Evolutionary conservation across 2,329 filamentous ascomycete species (phyloP), one percentile per base, ranked within the genome.

Genomic region (Trichophyton mentagrophytes): DNA sequence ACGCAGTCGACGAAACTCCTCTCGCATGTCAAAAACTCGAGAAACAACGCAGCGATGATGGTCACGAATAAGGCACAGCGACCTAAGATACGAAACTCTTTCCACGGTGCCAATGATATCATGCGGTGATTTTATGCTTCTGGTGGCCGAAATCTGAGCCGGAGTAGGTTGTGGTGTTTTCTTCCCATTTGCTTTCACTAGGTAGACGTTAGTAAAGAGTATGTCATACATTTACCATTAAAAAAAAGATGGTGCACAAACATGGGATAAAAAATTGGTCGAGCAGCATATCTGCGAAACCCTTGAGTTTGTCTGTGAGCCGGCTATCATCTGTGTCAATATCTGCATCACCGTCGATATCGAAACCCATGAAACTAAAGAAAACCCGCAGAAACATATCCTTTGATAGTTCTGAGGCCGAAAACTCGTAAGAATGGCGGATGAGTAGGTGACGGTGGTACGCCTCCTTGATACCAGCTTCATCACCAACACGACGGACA

Each of bases 11-110:
- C n/a, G 57, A 25, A 42, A 22, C 58, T 62, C 63, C 57, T 67
- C 62, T 30, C 61, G 55, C 20, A 17, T 9, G 49, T 66, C 64
- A 44, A 67, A 67, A 33, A 20, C 55, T 38, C 61, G 60, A 47
- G 63, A 65, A 8, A 66, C 62, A 3, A 66, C 65, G 60, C 65
- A 66, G 20, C 64, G 63, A 59, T 66, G 60, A 46, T 25, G 62
- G 57, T 66, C 64, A 49, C 63, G 61, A 20, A 61, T 36, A 25
- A 64, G 55, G 58, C 63, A 64, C 25, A 61, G 33, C 8, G 59
- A 58, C 61, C 63, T 61, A 33, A 65, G 60, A 44, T 44, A 51
- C 51, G 63, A 61, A 56, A 63, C 17, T 61, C 64, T 58, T 15
- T 62, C 53, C 30, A 51, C 55, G n/a, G 13, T 20, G 36, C 27